A percentile compares a stretch with the other conserved stretches of the same genome.
These are phyloP conservation scores for Ganoderma resinaceum DNA, from an alignment of 1,284 basidiomycete genomes.

Conservation along the genomic window DNA sequence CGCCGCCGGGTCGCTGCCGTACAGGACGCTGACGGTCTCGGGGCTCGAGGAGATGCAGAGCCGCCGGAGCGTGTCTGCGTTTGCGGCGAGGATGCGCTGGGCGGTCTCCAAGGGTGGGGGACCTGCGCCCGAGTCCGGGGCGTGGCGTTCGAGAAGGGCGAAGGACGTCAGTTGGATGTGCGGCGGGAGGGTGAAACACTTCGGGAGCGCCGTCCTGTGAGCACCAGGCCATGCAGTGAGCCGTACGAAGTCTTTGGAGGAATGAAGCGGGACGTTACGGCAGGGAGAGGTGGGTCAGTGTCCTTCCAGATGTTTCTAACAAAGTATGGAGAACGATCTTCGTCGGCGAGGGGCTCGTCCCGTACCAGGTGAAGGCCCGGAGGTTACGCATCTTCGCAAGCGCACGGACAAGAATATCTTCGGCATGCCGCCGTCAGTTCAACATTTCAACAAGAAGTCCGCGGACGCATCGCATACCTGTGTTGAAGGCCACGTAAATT, in stretches of 20 bases:
- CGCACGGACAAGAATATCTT: conserved; percentile 4
- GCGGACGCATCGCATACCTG: background rate
- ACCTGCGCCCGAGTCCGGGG: background rate
- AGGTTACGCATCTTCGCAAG: conserved; percentile 5
- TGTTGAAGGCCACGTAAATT: background rate
- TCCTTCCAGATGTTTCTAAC: background rate
- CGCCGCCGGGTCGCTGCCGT: background rate
- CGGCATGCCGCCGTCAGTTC: background rate
- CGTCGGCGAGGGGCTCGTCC: background rate
- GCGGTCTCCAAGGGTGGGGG: conserved; percentile 1
- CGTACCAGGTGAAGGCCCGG: conserved; percentile 7
- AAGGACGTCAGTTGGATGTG: background rate
- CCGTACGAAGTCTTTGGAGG: background rate
- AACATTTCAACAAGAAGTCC: background rate
- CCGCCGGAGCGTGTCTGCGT: background rate
- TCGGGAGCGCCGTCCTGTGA: conserved; percentile 4
- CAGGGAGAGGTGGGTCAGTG: conserved; percentile 1
- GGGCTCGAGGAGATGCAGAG: conserved; percentile 5
- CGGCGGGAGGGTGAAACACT: background rate
- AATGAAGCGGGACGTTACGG: conserved; percentile 3
- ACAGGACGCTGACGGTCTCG: background rate
- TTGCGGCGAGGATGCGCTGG: background rate
- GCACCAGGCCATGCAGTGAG: background rate
- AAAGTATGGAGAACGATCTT: background rate
- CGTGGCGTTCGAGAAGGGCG: conserved; percentile 5